phyloP scores from a whole-genome alignment of 805 yeast species.

The Diddensiella caesifluorescens region DNA sequence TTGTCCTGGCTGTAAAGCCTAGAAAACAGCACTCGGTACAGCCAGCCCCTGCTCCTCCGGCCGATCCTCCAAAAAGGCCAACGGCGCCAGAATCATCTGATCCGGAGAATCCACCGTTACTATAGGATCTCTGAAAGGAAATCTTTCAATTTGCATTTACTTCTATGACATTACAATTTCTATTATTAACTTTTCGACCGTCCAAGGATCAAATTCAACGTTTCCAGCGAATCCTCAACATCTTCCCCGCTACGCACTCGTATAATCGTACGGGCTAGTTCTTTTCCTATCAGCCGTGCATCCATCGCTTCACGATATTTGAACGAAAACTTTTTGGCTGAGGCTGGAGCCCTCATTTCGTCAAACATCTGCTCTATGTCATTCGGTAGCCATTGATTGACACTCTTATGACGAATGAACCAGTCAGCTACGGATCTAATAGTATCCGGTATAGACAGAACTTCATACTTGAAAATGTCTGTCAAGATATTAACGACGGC shows the following conservation, averaged over 20 bases:
- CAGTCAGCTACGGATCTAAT: slow-evolving; percentile 14
- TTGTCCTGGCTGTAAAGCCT: slow-evolving; percentile 60
- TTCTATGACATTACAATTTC: no score
- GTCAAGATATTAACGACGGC: slow-evolving; percentile 15
- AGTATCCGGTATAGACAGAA: slow-evolving; percentile 15
- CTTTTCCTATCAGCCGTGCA: slow-evolving; percentile 17
- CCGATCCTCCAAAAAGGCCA: slow-evolving; percentile 9
- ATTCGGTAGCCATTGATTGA: slow-evolving; percentile 14
- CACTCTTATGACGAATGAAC: slow-evolving; percentile 14
- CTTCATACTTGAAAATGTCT: slow-evolving; percentile 18
- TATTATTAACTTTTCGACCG: no score
- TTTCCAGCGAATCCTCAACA: slow-evolving; percentile 15
- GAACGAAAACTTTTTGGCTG: background rate
- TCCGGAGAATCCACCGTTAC: background rate
- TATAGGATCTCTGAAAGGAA: no score
- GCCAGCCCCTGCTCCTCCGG: slow-evolving; percentile 7
- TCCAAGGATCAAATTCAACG: slow-evolving; percentile 10
- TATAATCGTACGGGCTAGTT: slow-evolving; percentile 15
- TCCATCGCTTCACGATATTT: slow-evolving; percentile 12
- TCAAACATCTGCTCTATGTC: slow-evolving; percentile 18
- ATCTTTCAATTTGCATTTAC: no score
- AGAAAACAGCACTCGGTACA: slow-evolving; percentile 16
- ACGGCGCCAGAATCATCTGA: background rate
- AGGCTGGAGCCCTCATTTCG: slow-evolving; percentile 14
- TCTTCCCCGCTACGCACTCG: slow-evolving; percentile 17